Percentiles rank a stretch among this genome's conserved stretches.
Conservation (phyloP, 345 rosid species). For the Mangifera indica region DNA sequence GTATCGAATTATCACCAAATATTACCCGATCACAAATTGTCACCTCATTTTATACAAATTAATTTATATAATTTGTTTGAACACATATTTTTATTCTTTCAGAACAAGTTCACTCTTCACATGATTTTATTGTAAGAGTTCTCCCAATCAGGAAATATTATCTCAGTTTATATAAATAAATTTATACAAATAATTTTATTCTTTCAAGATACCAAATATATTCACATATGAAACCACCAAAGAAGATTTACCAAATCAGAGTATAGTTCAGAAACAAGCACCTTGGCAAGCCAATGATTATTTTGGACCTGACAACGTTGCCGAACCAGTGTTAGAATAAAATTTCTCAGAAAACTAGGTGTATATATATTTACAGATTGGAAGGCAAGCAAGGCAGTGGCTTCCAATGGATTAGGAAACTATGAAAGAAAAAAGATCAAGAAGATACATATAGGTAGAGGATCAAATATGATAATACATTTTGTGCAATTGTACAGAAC, state of each 20-base stretch:
- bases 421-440: not conserved
- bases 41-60: conserved; percentile 22
- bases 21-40: conserved; percentile 25
- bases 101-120: too few relatives aligned
- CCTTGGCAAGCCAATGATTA: not conserved
- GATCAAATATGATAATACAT: not conserved
- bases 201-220: too few relatives aligned
- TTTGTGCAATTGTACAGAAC: conserved; percentile 9
- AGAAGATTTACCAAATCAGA: conserved; percentile 1
- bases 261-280: conserved; percentile 20
- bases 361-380: not conserved
- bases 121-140: conserved; percentile 37
- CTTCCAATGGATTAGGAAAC: conserved; percentile 15
- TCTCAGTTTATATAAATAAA: too few relatives aligned
- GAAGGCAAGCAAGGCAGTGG: conserved; percentile 22
- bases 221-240: conserved; percentile 13
- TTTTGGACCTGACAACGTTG: too few relatives aligned
- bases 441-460: not conserved
- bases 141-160: conserved; percentile 30
- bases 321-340: too few relatives aligned
- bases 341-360: too few relatives aligned
- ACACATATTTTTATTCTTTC: too few relatives aligned
- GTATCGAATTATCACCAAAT: not conserved
- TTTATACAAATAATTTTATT: too few relatives aligned
- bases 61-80: too few relatives aligned